Evolutionary conservation across 2,329 filamentous ascomycete genomes (phyloP), one percentile per base, ranked within the genome.

Genomic region (Scopulariopsis brevicaulis): DNA sequence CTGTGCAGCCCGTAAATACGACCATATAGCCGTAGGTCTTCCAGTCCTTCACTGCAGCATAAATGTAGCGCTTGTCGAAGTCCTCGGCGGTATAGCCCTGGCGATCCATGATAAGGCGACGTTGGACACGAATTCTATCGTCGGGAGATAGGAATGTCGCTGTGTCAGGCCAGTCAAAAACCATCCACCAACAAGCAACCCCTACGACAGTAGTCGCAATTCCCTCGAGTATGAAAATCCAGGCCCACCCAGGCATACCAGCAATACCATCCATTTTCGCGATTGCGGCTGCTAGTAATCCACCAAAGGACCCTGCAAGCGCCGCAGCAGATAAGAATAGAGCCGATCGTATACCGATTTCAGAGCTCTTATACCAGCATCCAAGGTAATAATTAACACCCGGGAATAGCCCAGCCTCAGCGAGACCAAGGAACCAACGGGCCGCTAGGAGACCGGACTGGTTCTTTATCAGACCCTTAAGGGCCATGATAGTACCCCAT

Each of bases 291-390:
- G 87, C 87, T 4, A 90, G 77, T 1, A 90, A 77, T 3, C 87
- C 87, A 65, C 86, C 87, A 62, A 90, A 90, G 0, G 85, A 90
- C 1, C 90, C 90, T 0, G 89, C 86, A 0, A 94, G 72, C 0
- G 90, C 88, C 0, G 90, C 90, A 0, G 89, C 87, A 0, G 87
- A 90, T 74, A 94, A 95, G 75, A 94, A 93, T 58, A 91, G 83
- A 15, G 89, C 87, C 46, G 87, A 84, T 37, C 90, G 82, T n/a
- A 90, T 78, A 55, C 89, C 90, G 58, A 93, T 88, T 65, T 95
- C 90, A n/a, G 78, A 81, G 43, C 90, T 79, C 66, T 83, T 86
- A 65, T 94, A 95, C 89, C 89, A 95, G 67, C 87, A 92, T 0
- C 84, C 88, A 0, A 94, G 78, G 66, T 91, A 92, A 69, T 90